phyloP scores from a whole-genome alignment of 2,329 filamentous ascomycete species.

The Fusarium sp. region DNA sequence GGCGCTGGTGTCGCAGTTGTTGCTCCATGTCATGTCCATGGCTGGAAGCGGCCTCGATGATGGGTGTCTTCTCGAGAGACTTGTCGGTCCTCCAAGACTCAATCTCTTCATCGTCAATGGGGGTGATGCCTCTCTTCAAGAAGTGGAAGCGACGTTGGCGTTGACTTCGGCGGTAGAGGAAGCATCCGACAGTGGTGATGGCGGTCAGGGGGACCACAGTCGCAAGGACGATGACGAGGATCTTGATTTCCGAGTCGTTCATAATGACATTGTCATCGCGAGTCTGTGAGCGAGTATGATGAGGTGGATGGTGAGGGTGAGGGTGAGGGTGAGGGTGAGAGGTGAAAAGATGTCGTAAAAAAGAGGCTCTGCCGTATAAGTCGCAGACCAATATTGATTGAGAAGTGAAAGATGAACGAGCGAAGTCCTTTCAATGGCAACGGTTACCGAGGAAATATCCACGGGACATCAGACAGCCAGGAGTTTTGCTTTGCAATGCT shows the following conservation, averaged over 20 bases:
- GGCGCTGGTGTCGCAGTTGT: constrained; percentile 42
- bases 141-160: constrained; percentile 55
- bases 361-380: constrained; percentile 22
- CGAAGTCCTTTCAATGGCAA: constrained; percentile 8
- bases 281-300: constrained; percentile 9
- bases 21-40: constrained; percentile 17
- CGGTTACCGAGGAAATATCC: background rate
- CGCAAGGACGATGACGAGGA: constrained; percentile 64
- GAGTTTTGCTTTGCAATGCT: background rate
- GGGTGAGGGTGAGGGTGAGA: background rate
- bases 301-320: background rate
- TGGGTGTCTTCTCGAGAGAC: constrained; percentile 48
- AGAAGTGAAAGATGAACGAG: constrained; percentile 21
- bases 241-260: constrained; percentile 51
- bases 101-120: constrained; percentile 75
- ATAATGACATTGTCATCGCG: constrained; percentile 43
- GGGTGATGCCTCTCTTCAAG: constrained; percentile 67
- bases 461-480: background rate
- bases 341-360: constrained; percentile 8
- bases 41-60: constrained; percentile 27
- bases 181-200: constrained; percentile 47
- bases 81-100: constrained; percentile 69
- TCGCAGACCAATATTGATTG: constrained; percentile 14
- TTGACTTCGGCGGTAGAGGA: constrained; percentile 56
- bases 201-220: constrained; percentile 61